A percentile compares a stretch with the other conserved stretches of the same genome.
phyloP scores from a whole-genome alignment of 2,329 filamentous ascomycete genomes.

The Penicillium sp. region DNA sequence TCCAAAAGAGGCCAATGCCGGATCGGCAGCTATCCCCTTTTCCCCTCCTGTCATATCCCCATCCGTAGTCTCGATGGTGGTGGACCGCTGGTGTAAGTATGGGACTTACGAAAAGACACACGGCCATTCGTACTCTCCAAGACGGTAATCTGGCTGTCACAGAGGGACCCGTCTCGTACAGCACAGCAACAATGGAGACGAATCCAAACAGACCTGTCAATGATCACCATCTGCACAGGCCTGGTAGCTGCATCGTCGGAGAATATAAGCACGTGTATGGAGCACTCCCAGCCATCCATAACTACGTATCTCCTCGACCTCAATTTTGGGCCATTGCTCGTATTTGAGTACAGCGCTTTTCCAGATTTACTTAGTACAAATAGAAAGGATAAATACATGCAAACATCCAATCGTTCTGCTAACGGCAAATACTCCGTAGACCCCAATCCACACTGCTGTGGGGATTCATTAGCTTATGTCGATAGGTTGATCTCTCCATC shows the following conservation, averaged over 20 bases:
- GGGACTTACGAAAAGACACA: too few relatives aligned
- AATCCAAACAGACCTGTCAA: background rate
- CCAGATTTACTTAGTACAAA: background rate
- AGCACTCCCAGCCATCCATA: background rate
- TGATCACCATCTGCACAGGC: background rate
- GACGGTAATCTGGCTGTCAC: too few relatives aligned
- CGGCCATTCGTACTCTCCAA: too few relatives aligned
- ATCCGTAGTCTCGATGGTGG: background rate
- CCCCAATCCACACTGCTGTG: background rate
- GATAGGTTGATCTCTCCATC: background rate
- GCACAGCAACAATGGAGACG: background rate
- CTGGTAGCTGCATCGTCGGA: background rate
- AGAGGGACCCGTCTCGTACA: background rate
- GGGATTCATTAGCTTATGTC: background rate
- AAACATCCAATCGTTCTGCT: too few relatives aligned
- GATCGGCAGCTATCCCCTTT: slow-evolving; percentile 1
- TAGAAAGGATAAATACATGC: too few relatives aligned
- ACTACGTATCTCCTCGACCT: background rate
- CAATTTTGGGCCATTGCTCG: background rate
- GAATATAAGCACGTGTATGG: background rate
- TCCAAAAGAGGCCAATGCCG: background rate
- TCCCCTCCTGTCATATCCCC: background rate
- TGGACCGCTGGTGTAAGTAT: too few relatives aligned
- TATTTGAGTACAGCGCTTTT: background rate
- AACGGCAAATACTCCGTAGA: too few relatives aligned